Evolutionary conservation across 768 basidiomycete species (phyloP).

Genomic region (Boletus eberwhitei): DNA sequence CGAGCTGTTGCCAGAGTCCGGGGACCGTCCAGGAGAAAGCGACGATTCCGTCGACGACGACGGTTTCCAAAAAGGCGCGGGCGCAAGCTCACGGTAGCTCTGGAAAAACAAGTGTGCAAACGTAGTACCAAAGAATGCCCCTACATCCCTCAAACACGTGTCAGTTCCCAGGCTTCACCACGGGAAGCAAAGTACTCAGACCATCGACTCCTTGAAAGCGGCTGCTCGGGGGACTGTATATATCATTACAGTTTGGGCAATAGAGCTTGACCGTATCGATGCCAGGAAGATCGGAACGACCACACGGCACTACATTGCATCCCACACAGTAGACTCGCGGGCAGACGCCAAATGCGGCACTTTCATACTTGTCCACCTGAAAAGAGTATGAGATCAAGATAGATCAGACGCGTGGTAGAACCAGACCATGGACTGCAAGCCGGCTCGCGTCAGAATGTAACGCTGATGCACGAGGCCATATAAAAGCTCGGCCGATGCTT

Average conservation of each 20-base stretch:
- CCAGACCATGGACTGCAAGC: conserved; percentile 89
- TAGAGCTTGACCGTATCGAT: conserved; percentile 97
- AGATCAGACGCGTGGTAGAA: conserved; percentile 12
- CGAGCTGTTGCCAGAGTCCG: conserved; percentile 47
- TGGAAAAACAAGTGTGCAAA: conserved; percentile 98
- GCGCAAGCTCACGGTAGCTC: conserved; percentile 91
- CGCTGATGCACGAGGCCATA: conserved; percentile 98
- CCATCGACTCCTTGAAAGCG: conserved; percentile 96
- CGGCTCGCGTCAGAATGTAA: conserved; percentile 92
- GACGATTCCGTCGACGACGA: conserved; percentile 47
- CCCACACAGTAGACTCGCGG: conserved; percentile 93
- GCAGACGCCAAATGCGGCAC: conserved; percentile 86
- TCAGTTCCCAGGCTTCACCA: conserved; percentile 11
- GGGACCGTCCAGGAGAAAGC: conserved; percentile 56
- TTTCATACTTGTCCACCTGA: conserved; percentile 95
- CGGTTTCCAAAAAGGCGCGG: conserved; percentile 90
- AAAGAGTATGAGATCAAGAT: conserved; percentile 13
- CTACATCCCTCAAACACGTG: conserved; percentile 40
- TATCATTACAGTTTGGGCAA: conserved; percentile 97
- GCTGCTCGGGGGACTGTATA: conserved; percentile 92
- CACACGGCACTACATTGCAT: conserved; percentile 89
- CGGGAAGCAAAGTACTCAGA: conserved; percentile 30
- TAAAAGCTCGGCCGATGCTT: conserved; percentile 94
- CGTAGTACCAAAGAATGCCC: conserved; percentile 99
- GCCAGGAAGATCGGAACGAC: conserved; percentile 92